Conservation (phyloP, 352 stramenopile genomes). For the Thraustotheca clavata region DNA sequence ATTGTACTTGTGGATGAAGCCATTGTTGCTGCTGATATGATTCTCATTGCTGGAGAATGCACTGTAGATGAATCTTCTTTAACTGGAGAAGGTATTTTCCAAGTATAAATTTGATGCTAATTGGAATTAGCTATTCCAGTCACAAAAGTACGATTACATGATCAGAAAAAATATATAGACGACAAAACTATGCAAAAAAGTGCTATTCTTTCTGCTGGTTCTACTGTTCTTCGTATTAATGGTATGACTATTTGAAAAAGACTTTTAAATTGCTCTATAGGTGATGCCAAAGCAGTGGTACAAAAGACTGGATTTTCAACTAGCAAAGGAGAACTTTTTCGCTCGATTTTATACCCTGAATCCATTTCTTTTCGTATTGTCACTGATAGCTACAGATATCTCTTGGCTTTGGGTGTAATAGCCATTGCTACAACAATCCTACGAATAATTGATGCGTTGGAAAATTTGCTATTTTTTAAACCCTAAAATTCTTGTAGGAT, state of each 20-base stretch:
- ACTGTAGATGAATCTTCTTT: constrained; percentile 65
- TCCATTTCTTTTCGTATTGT: constrained; percentile 52
- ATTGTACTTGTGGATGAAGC: constrained; percentile 58
- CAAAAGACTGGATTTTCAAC: constrained; percentile 54
- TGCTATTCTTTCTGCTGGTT: constrained; percentile 8
- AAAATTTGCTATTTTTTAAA: background rate
- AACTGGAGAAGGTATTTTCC: constrained; percentile 39
- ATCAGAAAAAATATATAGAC: background rate
- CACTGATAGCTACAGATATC: constrained; percentile 55
- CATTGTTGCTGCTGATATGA: constrained; percentile 50
- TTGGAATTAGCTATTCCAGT: constrained; percentile 45
- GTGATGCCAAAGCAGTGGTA: constrained; percentile 30
- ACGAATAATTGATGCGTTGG: constrained; percentile 26
- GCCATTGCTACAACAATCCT: constrained; percentile 48
- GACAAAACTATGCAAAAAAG: background rate
- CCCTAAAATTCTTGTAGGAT: constrained; percentile 22
- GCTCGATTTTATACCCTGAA: constrained; percentile 52
- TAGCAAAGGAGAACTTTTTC: constrained; percentile 62
- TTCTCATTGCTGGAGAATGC: constrained; percentile 53
- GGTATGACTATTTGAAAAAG: too few relatives aligned
- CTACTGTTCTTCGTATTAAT: background rate
- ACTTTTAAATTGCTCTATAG: background rate
- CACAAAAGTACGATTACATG: constrained; percentile 35
- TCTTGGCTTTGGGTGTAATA: constrained; percentile 34
- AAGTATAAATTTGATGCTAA: background rate